Evolutionary conservation across 805 yeast genomes (phyloP).

Genomic region (Phaffomyces opuntiae): DNA sequence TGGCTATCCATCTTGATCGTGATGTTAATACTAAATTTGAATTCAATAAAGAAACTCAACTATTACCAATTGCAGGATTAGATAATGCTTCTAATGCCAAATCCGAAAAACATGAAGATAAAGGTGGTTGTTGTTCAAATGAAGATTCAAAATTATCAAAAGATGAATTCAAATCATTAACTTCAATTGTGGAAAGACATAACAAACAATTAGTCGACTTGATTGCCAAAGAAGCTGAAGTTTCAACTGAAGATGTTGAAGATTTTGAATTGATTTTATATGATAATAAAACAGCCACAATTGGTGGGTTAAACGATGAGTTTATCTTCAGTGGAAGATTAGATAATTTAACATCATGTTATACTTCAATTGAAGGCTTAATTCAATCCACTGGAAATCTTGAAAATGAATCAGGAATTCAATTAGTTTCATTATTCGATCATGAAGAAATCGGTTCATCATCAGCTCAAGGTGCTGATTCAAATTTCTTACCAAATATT

Average conservation of each 20-base stretch:
- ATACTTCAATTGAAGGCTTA: slow-evolving; percentile 67
- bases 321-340: slow-evolving; percentile 87
- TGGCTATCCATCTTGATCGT: slow-evolving; percentile 87
- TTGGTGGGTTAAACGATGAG: slow-evolving; percentile 89
- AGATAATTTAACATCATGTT: slow-evolving; percentile 87
- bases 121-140: slow-evolving; percentile 38
- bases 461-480: slow-evolving; percentile 95
- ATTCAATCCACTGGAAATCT: slow-evolving; percentile 42
- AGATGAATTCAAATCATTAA: slow-evolving; percentile 58
- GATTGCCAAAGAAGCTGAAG: slow-evolving; percentile 58
- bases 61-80: slow-evolving; percentile 80
- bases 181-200: slow-evolving; percentile 66
- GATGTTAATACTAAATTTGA: slow-evolving; percentile 73
- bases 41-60: slow-evolving; percentile 81
- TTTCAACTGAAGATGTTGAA: slow-evolving; percentile 53
- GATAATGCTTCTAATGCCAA: slow-evolving; percentile 27
- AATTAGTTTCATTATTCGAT: slow-evolving; percentile 78
- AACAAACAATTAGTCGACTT: slow-evolving; percentile 60
- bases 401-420: slow-evolving; percentile 47
- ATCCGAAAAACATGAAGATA: slow-evolving; percentile 7
- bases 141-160: slow-evolving; percentile 41
- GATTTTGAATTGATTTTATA: slow-evolving; percentile 85
- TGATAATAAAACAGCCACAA: slow-evolving; percentile 74
- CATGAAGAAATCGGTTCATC: slow-evolving; percentile 95
- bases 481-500: slow-evolving; percentile 79